Evolutionary conservation across 768 basidiomycete species (phyloP).

Genomic region (Hysterangium stoloniferum): DNA sequence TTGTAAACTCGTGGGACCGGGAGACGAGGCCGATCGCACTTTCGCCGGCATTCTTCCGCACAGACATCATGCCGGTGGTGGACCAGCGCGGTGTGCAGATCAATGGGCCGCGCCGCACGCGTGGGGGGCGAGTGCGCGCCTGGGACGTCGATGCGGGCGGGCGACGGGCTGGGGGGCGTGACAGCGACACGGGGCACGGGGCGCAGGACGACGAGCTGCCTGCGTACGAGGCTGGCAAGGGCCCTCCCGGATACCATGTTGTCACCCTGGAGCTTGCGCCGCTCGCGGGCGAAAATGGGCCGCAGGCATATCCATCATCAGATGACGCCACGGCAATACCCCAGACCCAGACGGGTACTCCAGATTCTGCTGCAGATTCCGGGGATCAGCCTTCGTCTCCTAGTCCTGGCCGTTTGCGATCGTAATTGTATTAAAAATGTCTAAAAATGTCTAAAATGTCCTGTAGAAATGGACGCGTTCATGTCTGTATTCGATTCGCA

Average conservation of each 20-base stretch:
- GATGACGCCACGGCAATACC: too few species aligned
- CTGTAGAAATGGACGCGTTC: too few species aligned
- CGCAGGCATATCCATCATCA: too few species aligned
- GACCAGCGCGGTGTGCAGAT: background rate
- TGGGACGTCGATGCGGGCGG: slow-evolving; percentile 4
- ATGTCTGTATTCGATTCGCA: too few species aligned
- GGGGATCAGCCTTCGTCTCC: too few species aligned
- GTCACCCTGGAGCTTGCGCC: too few species aligned
- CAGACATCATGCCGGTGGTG: slow-evolving; percentile 2
- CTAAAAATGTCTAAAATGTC: too few species aligned
- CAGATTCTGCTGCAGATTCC: too few species aligned
- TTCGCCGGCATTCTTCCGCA: slow-evolving; percentile 3
- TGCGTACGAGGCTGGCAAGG: slow-evolving; percentile 5
- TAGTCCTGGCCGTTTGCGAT: too few species aligned
- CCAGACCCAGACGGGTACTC: too few species aligned
- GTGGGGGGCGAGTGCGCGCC: background rate
- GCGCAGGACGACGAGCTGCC: background rate
- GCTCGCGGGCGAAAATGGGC: too few species aligned
- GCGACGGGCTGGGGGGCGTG: background rate
- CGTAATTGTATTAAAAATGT: too few species aligned
- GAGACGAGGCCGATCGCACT: background rate
- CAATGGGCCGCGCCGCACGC: background rate
- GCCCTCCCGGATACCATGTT: slow-evolving; percentile 7
- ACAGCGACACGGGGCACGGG: background rate
- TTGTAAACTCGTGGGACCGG: background rate